A percentile compares a stretch with the other conserved stretches of the same genome.
Conservation (phyloP, 148 eudicot species). For the Vaccinium darrowii region DNA sequence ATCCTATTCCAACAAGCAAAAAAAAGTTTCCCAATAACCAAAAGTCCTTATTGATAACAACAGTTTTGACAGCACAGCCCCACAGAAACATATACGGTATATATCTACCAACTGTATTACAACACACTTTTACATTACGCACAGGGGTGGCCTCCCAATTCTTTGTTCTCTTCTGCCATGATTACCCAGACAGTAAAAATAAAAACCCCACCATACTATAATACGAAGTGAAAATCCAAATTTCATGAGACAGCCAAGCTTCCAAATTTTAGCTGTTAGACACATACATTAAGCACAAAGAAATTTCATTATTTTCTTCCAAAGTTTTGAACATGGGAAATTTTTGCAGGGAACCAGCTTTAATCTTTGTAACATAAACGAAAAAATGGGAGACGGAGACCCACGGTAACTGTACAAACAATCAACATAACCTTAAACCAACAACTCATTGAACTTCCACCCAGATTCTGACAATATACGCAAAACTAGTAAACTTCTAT, state of each 20-base stretch:
- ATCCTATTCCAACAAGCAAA: conserved; percentile 31
- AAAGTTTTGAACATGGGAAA: not conserved
- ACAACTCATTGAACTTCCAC: not conserved
- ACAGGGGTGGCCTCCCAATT: conserved; percentile 4
- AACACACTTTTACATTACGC: not conserved
- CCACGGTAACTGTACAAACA: too few relatives aligned
- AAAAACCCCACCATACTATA: not conserved
- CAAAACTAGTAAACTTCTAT: not conserved
- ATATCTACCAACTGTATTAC: not conserved
- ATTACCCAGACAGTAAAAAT: conserved; percentile 14
- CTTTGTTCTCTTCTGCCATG: conserved; percentile 21
- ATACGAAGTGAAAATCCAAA: not conserved
- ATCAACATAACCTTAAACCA: not conserved
- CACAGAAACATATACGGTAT: conserved; percentile 16
- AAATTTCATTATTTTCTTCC: not conserved
- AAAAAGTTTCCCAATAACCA: conserved; percentile 32
- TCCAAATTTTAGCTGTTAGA: not conserved
- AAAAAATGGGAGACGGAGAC: too few relatives aligned
- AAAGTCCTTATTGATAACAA: conserved; percentile 40
- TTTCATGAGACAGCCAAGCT: not conserved
- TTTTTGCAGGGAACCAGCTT: not conserved
- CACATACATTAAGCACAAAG: not conserved
- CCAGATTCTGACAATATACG: conserved; percentile 8
- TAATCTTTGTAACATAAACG: not conserved
- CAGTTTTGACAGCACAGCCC: conserved; percentile 50